A percentile compares a stretch with the other conserved stretches of the same genome.
phyloP scores from a whole-genome alignment of 768 basidiomycete species.

The Russula vinacea region DNA sequence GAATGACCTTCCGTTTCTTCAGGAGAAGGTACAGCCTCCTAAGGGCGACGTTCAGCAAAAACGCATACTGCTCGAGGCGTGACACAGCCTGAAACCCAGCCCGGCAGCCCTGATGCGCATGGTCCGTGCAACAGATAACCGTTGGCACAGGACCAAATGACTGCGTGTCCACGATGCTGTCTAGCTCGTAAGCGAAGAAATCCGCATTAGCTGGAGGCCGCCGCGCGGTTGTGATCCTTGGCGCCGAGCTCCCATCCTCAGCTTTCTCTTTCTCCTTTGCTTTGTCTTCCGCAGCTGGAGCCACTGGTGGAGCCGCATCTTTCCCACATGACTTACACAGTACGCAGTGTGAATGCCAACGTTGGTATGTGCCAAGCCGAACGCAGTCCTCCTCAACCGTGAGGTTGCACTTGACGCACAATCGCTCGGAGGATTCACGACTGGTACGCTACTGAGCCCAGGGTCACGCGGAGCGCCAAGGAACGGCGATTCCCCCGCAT shows the following conservation, averaged over 20 bases:
- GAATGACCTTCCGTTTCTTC: constrained; percentile 86
- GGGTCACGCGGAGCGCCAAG: constrained; percentile 45
- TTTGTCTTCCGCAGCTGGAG: constrained; percentile 51
- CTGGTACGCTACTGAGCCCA: constrained; percentile 49
- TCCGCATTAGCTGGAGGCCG: constrained; percentile 79
- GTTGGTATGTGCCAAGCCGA: constrained; percentile 89
- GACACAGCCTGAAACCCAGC: constrained; percentile 88
- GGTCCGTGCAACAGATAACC: constrained; percentile 73
- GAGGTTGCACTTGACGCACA: constrained; percentile 82
- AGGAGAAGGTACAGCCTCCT: constrained; percentile 82
- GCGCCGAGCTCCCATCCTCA: constrained; percentile 44
- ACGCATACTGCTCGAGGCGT: constrained; percentile 95
- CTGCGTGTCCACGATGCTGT: constrained; percentile 61
- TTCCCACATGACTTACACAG: constrained; percentile 80
- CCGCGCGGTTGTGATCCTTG: constrained; percentile 61
- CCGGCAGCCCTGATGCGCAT: constrained; percentile 63
- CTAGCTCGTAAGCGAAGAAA: constrained; percentile 73
- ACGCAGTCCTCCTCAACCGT: constrained; percentile 99
- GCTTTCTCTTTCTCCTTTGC: constrained; percentile 46
- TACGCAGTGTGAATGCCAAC: constrained; percentile 97
- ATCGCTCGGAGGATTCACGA: constrained; percentile 81
- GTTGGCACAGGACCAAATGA: constrained; percentile 73
- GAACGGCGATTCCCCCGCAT: constrained; percentile 86
- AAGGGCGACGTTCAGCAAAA: constrained; percentile 92
- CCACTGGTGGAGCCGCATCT: constrained; percentile 58